Evolutionary conservation across 148 eudicot species (phyloP).

Genomic region (Heliosperma pusillum): DNA sequence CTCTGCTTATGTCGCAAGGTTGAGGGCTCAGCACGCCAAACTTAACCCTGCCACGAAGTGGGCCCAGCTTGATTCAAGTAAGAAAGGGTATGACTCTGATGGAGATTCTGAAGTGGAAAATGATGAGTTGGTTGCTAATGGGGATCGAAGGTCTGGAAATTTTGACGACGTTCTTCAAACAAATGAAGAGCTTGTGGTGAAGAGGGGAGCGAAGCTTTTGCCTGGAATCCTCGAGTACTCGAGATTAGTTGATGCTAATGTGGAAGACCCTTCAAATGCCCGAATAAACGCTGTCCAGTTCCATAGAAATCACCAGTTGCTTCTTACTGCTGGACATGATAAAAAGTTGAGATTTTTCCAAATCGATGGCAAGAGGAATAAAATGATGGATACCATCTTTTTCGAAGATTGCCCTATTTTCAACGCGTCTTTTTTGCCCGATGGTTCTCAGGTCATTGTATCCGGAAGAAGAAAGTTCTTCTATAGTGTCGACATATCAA

Average conservation of each 20-base stretch:
- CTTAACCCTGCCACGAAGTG: constrained; percentile 80
- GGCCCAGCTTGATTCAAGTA: constrained; percentile 60
- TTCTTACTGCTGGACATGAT: constrained; percentile 75
- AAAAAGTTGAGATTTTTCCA: constrained; percentile 73
- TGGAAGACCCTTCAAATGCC: constrained; percentile 54
- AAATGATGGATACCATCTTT: constrained; percentile 62
- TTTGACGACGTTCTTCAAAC: constrained; percentile 53
- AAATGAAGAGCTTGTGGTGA: constrained; percentile 73
- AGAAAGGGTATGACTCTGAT: constrained; percentile 49
- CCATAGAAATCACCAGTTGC: constrained; percentile 86
- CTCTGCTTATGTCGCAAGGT: constrained; percentile 57
- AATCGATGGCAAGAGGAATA: constrained; percentile 83
- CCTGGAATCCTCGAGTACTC: constrained; percentile 79
- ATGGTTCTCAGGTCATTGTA: constrained; percentile 79
- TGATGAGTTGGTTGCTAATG: constrained; percentile 34
- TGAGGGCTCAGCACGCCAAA: constrained; percentile 82
- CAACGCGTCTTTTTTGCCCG: constrained; percentile 78
- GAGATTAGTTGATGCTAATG: constrained; percentile 64
- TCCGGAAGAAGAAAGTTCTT: constrained; percentile 88
- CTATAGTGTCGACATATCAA: constrained; percentile 72
- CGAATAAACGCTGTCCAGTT: constrained; percentile 75
- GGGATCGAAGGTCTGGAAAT: constrained; percentile 31
- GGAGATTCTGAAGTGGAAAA: constrained; percentile 64
- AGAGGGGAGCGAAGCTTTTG: constrained; percentile 50
- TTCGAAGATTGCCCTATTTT: constrained; percentile 80